Conservation (phyloP, 2,329 filamentous ascomycete genomes). For the Ceratocystis smalleyi region DNA sequence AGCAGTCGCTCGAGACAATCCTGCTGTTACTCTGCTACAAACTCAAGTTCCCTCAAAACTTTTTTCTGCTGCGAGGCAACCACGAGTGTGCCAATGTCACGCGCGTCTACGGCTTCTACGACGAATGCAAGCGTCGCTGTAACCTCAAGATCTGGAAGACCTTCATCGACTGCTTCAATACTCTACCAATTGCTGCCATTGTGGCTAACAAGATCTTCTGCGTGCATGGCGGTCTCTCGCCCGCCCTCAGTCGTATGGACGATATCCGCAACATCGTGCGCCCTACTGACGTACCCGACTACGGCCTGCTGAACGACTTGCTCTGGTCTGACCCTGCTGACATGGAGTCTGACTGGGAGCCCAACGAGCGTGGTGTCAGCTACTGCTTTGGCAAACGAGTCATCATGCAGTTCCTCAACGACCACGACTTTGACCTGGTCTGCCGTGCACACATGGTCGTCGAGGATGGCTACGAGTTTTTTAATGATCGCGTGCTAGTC, state of each 20-base stretch:
- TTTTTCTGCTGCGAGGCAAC: conserved; percentile 86
- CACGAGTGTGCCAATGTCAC: conserved; percentile 96
- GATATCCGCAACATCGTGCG: conserved; percentile 92
- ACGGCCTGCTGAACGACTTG: conserved; percentile 84
- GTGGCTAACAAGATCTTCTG: conserved; percentile 97
- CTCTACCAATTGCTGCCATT: conserved; percentile 85
- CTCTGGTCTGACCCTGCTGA: conserved; percentile 96
- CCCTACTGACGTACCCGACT: conserved; percentile 93
- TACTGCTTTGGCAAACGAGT: conserved; percentile 98
- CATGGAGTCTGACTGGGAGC: conserved; percentile 96
- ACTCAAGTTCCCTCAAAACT: conserved; percentile 93
- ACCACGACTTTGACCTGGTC: conserved; percentile 93
- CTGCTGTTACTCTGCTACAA: conserved; percentile 89
- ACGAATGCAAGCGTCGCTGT: conserved; percentile 90
- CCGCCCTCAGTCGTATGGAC: conserved; percentile 89
- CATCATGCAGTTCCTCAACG: conserved; percentile 85
- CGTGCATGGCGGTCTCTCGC: conserved; percentile 86
- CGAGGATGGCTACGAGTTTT: conserved; percentile 97
- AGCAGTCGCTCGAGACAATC: conserved; percentile 91
- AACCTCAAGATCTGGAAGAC: conserved; percentile 98
- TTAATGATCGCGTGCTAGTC: conserved; percentile 83
- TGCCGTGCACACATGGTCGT: conserved; percentile 98
- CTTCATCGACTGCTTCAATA: conserved; percentile 94
- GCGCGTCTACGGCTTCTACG: conserved; percentile 91
- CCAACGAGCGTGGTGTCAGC: conserved; percentile 89